Conservation (phyloP, 331 rosid species). For the Ulmus americana region DNA sequence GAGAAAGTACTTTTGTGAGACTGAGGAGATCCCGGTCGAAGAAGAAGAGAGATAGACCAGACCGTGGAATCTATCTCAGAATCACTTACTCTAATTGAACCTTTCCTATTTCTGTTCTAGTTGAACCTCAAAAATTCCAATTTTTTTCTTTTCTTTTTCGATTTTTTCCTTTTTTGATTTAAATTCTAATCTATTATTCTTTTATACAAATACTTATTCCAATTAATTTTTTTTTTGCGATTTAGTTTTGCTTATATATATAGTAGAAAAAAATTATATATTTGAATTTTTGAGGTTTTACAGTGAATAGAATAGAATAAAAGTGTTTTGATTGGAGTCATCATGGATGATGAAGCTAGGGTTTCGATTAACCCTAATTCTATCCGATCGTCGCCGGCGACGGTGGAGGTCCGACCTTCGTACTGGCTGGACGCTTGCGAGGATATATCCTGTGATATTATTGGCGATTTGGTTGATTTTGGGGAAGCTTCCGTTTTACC, state of each 20-base stretch:
- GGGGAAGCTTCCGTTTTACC: constrained; percentile 34
- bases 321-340: background rate
- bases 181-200: background rate
- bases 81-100: background rate
- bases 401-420: constrained; percentile 37
- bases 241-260: background rate
- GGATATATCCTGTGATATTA: constrained; percentile 72
- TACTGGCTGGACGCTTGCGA: constrained; percentile 96
- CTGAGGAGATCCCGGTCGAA: constrained; percentile 12
- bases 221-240: background rate
- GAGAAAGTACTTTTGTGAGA: background rate
- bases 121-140: background rate
- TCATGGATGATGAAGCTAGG: constrained; percentile 54
- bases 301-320: background rate
- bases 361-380: constrained; percentile 21
- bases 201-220: background rate
- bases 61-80: constrained; percentile 52
- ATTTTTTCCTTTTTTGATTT: background rate
- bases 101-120: background rate
- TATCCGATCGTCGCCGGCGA: constrained; percentile 3
- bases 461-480: constrained; percentile 46
- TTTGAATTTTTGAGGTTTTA: background rate
- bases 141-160: background rate
- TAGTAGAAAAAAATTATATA: background rate
- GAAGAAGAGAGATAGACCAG: constrained; percentile 25